These are phyloP conservation scores for Leccinum longicurvipes DNA, from an alignment of 768 basidiomycete genomes.

Conservation along the genomic window DNA sequence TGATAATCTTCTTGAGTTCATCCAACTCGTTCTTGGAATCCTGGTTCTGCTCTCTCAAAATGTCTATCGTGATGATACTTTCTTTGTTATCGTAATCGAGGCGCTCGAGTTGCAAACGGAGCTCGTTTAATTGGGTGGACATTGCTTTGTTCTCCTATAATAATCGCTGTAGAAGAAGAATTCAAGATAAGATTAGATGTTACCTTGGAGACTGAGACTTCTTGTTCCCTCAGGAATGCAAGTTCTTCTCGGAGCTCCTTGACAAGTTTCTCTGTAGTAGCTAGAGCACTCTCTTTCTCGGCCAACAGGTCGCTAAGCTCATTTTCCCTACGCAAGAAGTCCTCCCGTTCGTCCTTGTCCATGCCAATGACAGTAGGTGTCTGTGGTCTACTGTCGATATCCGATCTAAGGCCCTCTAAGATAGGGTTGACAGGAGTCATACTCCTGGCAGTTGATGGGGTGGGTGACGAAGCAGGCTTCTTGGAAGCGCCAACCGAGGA, in stretches of 20 bases:
- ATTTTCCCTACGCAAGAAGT: constrained; percentile 94
- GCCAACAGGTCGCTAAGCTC: constrained; percentile 91
- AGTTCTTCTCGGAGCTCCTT: constrained; percentile 89
- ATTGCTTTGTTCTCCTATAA: constrained; percentile 88
- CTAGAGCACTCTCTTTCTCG: constrained; percentile 83
- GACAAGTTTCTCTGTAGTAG: constrained; percentile 78
- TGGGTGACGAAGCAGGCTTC: constrained; percentile 52
- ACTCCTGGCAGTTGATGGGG: constrained; percentile 64
- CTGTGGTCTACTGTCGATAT: constrained; percentile 81
- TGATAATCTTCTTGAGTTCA: constrained; percentile 76
- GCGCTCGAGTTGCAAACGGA: constrained; percentile 87
- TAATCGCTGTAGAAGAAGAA: constrained; percentile 7
- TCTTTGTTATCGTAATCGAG: constrained; percentile 97
- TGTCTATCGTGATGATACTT: constrained; percentile 86
- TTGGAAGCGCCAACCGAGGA: constrained; percentile 43
- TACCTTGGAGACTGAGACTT: constrained; percentile 73
- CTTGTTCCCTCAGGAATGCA: constrained; percentile 87
- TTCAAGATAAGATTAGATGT: constrained; percentile 11
- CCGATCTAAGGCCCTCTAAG: constrained; percentile 67
- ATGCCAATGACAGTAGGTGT: constrained; percentile 87
- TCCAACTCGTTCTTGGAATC: constrained; percentile 88
- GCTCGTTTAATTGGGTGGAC: constrained; percentile 89
- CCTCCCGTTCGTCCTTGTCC: constrained; percentile 96
- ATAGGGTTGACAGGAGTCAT: constrained; percentile 74
- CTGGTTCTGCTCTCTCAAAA: constrained; percentile 89